A percentile compares a stretch with the other conserved stretches of the same genome.
phyloP scores from a whole-genome alignment of 345 rosid species.

The Syzygium aqueum region DNA sequence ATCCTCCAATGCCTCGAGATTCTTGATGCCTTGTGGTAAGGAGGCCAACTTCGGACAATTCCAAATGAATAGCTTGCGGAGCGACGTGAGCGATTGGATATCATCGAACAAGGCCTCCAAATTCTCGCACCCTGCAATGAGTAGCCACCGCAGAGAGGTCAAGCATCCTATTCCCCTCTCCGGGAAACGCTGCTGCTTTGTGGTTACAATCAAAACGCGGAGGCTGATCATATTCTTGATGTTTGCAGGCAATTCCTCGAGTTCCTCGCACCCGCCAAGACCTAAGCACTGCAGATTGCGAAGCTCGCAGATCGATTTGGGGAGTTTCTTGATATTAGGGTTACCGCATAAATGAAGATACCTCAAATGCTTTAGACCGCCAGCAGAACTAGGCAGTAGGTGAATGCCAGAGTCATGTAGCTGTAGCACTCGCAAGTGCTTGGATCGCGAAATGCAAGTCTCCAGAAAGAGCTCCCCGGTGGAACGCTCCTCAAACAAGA shows the following conservation, averaged over 20 bases:
- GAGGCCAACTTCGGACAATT: not conserved
- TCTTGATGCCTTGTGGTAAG: slow-evolving; percentile 1
- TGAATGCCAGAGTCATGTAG: not conserved
- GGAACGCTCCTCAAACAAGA: not conserved
- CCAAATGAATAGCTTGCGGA: not conserved
- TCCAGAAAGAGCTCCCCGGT: not conserved
- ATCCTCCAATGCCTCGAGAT: not conserved
- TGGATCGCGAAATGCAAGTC: not conserved
- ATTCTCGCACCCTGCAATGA: not conserved
- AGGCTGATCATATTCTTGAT: slow-evolving; percentile 7
- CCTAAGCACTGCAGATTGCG: slow-evolving; percentile 6
- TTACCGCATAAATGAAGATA: not conserved
- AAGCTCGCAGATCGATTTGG: slow-evolving; percentile 10
- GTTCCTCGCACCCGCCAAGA: not conserved
- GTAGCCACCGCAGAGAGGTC: slow-evolving; percentile 4
- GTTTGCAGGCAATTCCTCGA: slow-evolving; percentile 8
- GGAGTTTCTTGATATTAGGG: not conserved
- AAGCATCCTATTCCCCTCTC: slow-evolving; percentile 5
- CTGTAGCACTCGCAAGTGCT: not conserved
- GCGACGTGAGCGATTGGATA: not conserved
- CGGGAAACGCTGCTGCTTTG: slow-evolving; percentile 3
- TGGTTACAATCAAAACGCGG: not conserved
- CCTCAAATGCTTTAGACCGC: slow-evolving; percentile 14
- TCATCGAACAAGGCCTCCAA: slow-evolving; percentile 7
- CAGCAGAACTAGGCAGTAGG: not conserved